Percentiles rank a stretch among this genome's conserved stretches.
These are phyloP conservation scores for Rhizopus stolonifer DNA, from an alignment of 371 early-diverging fungal genomes.

Conservation along the genomic window DNA sequence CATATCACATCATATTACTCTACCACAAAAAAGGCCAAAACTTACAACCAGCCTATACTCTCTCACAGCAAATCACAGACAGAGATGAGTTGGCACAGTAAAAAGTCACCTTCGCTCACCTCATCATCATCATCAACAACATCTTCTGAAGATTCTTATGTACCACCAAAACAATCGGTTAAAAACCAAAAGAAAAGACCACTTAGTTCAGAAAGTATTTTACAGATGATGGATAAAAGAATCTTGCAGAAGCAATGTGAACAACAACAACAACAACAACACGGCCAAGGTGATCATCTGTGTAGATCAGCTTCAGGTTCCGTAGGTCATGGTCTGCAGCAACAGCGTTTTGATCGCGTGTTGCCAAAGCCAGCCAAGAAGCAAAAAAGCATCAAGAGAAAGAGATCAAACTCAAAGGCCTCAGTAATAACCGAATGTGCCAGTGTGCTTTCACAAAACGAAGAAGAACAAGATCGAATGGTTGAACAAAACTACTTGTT, in stretches of 20 bases:
- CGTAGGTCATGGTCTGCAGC: not conserved
- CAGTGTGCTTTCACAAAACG: slow-evolving; percentile 30
- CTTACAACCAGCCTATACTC: slow-evolving; percentile 12
- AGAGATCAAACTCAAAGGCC: not conserved
- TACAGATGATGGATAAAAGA: slow-evolving; percentile 25
- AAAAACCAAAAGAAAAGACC: slow-evolving; percentile 13
- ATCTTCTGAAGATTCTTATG: slow-evolving; percentile 3
- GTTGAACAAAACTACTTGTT: slow-evolving; percentile 47
- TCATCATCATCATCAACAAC: slow-evolving; percentile 6
- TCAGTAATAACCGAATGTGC: slow-evolving; percentile 18
- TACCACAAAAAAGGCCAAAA: slow-evolving; percentile 11
- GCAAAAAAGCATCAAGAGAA: not conserved
- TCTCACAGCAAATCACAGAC: slow-evolving; percentile 6
- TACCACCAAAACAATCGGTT: not conserved
- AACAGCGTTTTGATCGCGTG: not conserved
- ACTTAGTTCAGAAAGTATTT: slow-evolving; percentile 16
- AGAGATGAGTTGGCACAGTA: not conserved
- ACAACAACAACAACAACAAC: not conserved
- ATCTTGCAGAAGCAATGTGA: slow-evolving; percentile 11
- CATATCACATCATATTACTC: slow-evolving; percentile 7
- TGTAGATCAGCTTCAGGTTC: not conserved
- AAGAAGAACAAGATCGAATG: slow-evolving; percentile 45
- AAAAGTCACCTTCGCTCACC: slow-evolving; percentile 4
- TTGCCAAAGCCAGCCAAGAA: not conserved
- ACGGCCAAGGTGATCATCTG: not conserved